These are phyloP conservation scores for Globisporangium perplexum DNA, from an alignment of 352 stramenopile species.

Conservation along the genomic window DNA sequence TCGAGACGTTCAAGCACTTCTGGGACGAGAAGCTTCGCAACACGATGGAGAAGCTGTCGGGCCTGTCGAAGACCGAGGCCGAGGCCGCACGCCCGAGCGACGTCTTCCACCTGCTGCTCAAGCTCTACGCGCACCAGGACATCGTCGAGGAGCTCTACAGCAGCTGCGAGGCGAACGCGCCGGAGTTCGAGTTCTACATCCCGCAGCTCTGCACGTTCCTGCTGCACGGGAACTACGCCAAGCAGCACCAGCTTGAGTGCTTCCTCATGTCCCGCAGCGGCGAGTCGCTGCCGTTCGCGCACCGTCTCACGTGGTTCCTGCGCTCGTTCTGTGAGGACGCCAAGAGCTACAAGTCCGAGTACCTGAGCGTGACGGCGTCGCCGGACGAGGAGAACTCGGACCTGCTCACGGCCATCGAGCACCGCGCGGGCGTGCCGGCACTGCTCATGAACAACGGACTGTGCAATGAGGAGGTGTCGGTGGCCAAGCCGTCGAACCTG, in stretches of 20 bases:
- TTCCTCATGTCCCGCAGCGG: slow-evolving; percentile 83
- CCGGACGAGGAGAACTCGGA: slow-evolving; percentile 57
- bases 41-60: slow-evolving; percentile 52
- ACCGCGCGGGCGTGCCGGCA: slow-evolving; percentile 56
- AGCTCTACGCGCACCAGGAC: slow-evolving; percentile 81
- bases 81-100: slow-evolving; percentile 20
- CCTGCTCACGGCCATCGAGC: slow-evolving; percentile 58
- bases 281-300: slow-evolving; percentile 78
- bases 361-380: slow-evolving; percentile 57
- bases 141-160: slow-evolving; percentile 73
- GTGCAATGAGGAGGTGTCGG: slow-evolving; percentile 57
- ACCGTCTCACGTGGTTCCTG: slow-evolving; percentile 84
- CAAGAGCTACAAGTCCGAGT: slow-evolving; percentile 64
- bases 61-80: slow-evolving; percentile 17
- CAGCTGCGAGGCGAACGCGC: slow-evolving; percentile 52
- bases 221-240: slow-evolving; percentile 77
- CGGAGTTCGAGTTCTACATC: slow-evolving; percentile 88
- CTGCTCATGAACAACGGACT: slow-evolving; percentile 74
- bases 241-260: slow-evolving; percentile 79
- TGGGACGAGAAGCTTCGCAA: slow-evolving; percentile 73
- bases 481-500: slow-evolving; percentile 38
- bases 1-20: slow-evolving; percentile 68
- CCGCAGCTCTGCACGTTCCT: slow-evolving; percentile 86
- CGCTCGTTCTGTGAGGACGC: slow-evolving; percentile 77
- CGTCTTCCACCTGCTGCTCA: slow-evolving; percentile 67